Base-by-base conservation (phyloP, 768 basidiomycete genomes). In the Mycena albidolilacea region DNA sequence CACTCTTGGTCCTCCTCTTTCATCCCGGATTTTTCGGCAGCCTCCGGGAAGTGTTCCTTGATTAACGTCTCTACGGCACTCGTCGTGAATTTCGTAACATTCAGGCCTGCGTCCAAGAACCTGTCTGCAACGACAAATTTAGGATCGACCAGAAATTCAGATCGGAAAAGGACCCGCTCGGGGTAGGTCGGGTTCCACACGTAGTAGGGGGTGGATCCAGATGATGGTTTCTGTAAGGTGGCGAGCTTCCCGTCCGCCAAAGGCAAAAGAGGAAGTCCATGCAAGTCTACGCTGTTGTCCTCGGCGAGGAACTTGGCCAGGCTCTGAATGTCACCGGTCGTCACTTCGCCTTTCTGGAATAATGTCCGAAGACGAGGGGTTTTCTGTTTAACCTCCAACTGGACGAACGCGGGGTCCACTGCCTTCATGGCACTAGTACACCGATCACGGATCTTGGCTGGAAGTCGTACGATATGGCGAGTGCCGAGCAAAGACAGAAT, bases 201-300 rank as follows among this genome's bases (percentile, higher is more conserved):
- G 57, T 79, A 85, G 62, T 81, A 80, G 6, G 65, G 62, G 0
- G 65, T 60, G 15, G 72, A 65, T 41, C 67, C 68, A n/a, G 59
- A 67, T 9, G 61, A 39, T 50, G 79, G 52, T 11, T 23, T 54
- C 23, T 54, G 37, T 10, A 86, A 77, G 2, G 69, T 72, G 2
- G 77, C 81, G 57, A 82, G 82, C 0, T 70, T 78, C 7, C 77
- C 81, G 69, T 85, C 74, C 21, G 81, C 79, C n/a, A 87, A 77
- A 7, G 84, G 85, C 1, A 87, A 67, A 3, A 87, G 78, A 2
- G 78, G 76, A 55, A 86, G 78, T 0, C 78, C 84, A 43, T 75
- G 30, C 14, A 84, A 66, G 57, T 76, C 67, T 6, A 73, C 67
- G 6, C 35, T 41, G 1, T 41, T 63, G 3, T 77, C 73, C 30